These are phyloP conservation scores for Aspergillus haitiensis DNA, from an alignment of 495 filamentous ascomycete genomes.

Conservation along the genomic window DNA sequence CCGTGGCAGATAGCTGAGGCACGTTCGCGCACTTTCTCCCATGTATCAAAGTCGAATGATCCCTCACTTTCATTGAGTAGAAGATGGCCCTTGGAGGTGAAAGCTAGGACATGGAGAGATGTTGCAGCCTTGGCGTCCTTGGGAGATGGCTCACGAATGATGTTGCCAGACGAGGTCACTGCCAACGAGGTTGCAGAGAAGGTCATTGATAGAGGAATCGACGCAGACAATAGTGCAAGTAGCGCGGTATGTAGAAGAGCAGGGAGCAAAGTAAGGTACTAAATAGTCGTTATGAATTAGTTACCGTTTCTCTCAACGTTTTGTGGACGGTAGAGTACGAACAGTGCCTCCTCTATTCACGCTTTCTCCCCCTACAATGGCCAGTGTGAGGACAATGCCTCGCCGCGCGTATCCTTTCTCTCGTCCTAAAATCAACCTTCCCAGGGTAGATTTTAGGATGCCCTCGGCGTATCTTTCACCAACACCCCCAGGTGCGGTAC, in stretches of 20 bases:
- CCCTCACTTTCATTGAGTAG: slow-evolving; percentile 82
- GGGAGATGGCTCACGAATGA: slow-evolving; percentile 56
- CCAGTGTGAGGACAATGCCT: slow-evolving; percentile 45
- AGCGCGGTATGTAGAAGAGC: slow-evolving; percentile 71
- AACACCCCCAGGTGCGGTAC: slow-evolving; percentile 62
- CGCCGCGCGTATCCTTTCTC: slow-evolving; percentile 41
- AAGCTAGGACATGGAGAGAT: slow-evolving; percentile 76
- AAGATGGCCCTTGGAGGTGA: slow-evolving; percentile 71
- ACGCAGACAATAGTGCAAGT: slow-evolving; percentile 73
- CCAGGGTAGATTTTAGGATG: slow-evolving; percentile 33
- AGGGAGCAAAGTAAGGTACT: slow-evolving; percentile 76
- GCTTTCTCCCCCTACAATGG: slow-evolving; percentile 53
- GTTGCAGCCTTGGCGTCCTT: slow-evolving; percentile 55
- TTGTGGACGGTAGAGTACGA: slow-evolving; percentile 40
- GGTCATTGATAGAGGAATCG: slow-evolving; percentile 70
- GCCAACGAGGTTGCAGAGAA: slow-evolving; percentile 64
- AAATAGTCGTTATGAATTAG: slow-evolving; percentile 17
- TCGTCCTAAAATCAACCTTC: slow-evolving; percentile 36
- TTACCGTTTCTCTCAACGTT: neutral
- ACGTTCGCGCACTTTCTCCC: slow-evolving; percentile 67
- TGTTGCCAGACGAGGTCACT: slow-evolving; percentile 51
- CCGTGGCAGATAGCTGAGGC: slow-evolving; percentile 65
- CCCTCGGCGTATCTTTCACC: slow-evolving; percentile 62
- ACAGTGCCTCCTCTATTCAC: slow-evolving; percentile 67
- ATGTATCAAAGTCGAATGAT: slow-evolving; percentile 69